Percentiles rank a stretch among this genome's conserved stretches.
Evolutionary conservation across 352 stramenopile genomes (phyloP).

Genomic region (Hyphochytrium catenoides): DNA sequence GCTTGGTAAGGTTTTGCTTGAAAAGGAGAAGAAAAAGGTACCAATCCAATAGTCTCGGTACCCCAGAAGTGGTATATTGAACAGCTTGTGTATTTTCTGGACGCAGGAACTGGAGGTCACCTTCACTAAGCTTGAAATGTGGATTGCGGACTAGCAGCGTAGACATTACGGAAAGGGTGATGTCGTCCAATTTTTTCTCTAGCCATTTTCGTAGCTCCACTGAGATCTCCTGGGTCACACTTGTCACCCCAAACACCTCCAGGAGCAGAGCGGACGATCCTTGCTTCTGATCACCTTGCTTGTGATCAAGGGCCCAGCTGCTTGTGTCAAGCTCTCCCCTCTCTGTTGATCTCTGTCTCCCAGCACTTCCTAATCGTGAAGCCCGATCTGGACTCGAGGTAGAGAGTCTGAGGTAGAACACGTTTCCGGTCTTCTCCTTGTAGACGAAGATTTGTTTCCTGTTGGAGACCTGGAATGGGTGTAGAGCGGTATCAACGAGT

Average conservation of each 20-base stretch:
- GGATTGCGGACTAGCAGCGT: conserved; percentile 51
- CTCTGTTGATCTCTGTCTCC: conserved; percentile 12
- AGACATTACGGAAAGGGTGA: conserved; percentile 55
- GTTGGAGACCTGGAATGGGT: conserved; percentile 70
- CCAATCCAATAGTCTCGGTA: too few species aligned
- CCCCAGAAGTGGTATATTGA: too few species aligned
- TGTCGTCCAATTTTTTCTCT: conserved; percentile 59
- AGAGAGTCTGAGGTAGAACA: conserved; percentile 52
- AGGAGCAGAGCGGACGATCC: conserved; percentile 9
- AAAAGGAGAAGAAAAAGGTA: too few species aligned
- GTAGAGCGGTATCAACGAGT: conserved; percentile 45
- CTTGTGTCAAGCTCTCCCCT: conserved; percentile 10
- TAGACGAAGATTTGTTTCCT: conserved; percentile 62
- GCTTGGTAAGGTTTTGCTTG: too few species aligned
- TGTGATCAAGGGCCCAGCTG: background rate
- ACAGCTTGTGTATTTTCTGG: too few species aligned
- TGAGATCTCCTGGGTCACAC: conserved; percentile 49
- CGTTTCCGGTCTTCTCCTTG: conserved; percentile 41
- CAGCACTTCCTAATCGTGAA: conserved; percentile 3
- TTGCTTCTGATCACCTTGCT: conserved; percentile 2
- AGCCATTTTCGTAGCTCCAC: conserved; percentile 44
- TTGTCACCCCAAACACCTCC: conserved; percentile 51
- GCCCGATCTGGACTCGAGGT: conserved; percentile 27
- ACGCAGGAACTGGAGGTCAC: conserved; percentile 45
- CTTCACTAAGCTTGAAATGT: conserved; percentile 48